Evolutionary conservation across 2,329 filamentous ascomycete genomes (phyloP).

Genomic region (Hypoxylon sp.): DNA sequence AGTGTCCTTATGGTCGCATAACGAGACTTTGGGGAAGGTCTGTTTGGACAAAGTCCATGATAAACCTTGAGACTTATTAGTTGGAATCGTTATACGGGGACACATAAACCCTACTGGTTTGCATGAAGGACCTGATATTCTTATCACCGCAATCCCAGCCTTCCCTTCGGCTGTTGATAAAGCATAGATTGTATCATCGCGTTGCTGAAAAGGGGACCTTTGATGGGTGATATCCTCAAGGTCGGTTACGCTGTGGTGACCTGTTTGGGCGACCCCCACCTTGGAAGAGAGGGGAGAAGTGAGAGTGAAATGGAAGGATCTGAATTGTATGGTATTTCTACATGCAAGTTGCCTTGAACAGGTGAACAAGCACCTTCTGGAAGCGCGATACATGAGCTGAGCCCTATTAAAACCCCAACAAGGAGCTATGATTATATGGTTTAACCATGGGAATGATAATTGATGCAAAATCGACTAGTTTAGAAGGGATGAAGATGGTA

Average conservation of each 20-base stretch:
- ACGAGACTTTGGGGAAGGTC: conserved; percentile 56
- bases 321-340: conserved; percentile 20
- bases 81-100: conserved; percentile 13
- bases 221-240: conserved; percentile 11
- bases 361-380: conserved; percentile 34
- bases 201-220: conserved; percentile 13
- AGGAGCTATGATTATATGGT: conserved; percentile 18
- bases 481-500: conserved; percentile 2
- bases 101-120: conserved; percentile 44
- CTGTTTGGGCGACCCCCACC: not conserved
- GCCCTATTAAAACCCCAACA: conserved; percentile 7
- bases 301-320: conserved; percentile 4
- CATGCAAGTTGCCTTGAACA: conserved; percentile 29
- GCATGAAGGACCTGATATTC: conserved; percentile 83
- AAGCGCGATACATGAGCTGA: conserved; percentile 42
- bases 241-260: conserved; percentile 5
- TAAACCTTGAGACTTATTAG: conserved; percentile 56
- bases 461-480: conserved; percentile 1
- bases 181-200: conserved; percentile 82
- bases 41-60: conserved; percentile 58
- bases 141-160: conserved; percentile 89
- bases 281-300: conserved; percentile 8
- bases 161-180: conserved; percentile 85
- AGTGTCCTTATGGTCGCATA: conserved; percentile 79
- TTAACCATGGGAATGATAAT: not conserved